Conservation (phyloP, 2,329 filamentous ascomycete genomes). For the Dactylellina haptotyla region DNA sequence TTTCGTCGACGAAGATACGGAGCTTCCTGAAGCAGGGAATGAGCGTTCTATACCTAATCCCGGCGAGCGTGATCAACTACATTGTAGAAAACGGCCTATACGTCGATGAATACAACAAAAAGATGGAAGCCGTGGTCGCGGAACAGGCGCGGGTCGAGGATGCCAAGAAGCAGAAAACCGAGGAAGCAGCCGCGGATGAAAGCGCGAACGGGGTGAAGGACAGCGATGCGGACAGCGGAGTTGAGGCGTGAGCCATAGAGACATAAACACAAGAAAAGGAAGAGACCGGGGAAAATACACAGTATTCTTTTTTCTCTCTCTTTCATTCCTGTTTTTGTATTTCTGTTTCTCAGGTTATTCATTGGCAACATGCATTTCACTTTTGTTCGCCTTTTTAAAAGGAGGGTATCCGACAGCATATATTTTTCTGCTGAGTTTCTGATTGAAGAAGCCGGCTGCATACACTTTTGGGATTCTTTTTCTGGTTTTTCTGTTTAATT, state of each 20-base stretch:
- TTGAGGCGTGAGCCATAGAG: constrained; percentile 26
- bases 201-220: constrained; percentile 12
- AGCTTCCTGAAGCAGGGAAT: constrained; percentile 81
- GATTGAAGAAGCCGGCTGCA: neutral
- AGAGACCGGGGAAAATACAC: too few species aligned
- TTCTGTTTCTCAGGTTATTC: neutral
- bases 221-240: constrained; percentile 45
- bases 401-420: too few species aligned
- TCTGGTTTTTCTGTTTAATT: constrained; percentile 1
- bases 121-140: constrained; percentile 63
- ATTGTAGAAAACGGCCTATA: constrained; percentile 76
- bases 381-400: too few species aligned
- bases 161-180: neutral
- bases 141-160: constrained; percentile 61
- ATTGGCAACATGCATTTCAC: too few species aligned
- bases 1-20: constrained; percentile 83
- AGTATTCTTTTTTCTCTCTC: too few species aligned
- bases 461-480: neutral
- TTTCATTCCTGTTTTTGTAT: constrained; percentile 2
- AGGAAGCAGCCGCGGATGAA: neutral
- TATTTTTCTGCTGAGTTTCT: neutral
- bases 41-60: constrained; percentile 81
- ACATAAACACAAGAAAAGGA: neutral
- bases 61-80: constrained; percentile 78
- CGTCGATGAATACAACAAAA: constrained; percentile 67